These are phyloP conservation scores for Beauveria medogensis DNA, from an alignment of 2,329 filamentous ascomycete species.

Conservation along the genomic window DNA sequence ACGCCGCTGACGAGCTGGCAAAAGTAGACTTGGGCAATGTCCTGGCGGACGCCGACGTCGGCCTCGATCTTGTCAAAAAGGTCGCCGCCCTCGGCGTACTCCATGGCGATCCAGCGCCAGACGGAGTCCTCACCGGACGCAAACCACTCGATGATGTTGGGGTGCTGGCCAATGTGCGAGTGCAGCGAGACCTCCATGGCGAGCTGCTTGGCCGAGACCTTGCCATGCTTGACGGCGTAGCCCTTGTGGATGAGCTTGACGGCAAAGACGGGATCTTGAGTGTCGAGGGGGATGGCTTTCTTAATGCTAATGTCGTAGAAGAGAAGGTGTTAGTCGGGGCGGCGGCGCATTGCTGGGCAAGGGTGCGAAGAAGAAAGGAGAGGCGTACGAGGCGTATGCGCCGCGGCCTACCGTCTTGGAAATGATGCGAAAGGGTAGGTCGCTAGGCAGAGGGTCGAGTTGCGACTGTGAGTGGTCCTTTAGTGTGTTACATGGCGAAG, in stretches of 20 bases:
- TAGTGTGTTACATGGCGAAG: slow-evolving; percentile 39
- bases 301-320: slow-evolving; percentile 58
- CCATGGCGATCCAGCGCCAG: slow-evolving; percentile 99
- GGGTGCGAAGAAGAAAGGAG: no score
- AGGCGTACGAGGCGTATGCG: slow-evolving; percentile 84
- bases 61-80: slow-evolving; percentile 99
- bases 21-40: slow-evolving; percentile 96
- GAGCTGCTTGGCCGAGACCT: slow-evolving; percentile 81
- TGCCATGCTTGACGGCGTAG: slow-evolving; percentile 82
- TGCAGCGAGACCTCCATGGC: slow-evolving; percentile 88
- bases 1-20: slow-evolving; percentile 83
- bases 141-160: slow-evolving; percentile 91
- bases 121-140: slow-evolving; percentile 73
- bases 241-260: slow-evolving; percentile 99
- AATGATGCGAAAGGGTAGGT: slow-evolving; percentile 88
- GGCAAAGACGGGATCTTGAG: slow-evolving; percentile 72
- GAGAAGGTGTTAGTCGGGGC: not conserved
- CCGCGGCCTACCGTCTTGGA: slow-evolving; percentile 95
- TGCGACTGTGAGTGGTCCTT: slow-evolving; percentile 59
- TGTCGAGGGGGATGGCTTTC: slow-evolving; percentile 72
- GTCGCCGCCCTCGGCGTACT: slow-evolving; percentile 89
- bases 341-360: no score
- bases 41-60: slow-evolving; percentile 86
- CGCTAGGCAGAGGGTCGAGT: slow-evolving; percentile 71
- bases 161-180: slow-evolving; percentile 77